Conservation (phyloP, 2,329 filamentous ascomycete genomes). For the Cercospora citrullina region DNA sequence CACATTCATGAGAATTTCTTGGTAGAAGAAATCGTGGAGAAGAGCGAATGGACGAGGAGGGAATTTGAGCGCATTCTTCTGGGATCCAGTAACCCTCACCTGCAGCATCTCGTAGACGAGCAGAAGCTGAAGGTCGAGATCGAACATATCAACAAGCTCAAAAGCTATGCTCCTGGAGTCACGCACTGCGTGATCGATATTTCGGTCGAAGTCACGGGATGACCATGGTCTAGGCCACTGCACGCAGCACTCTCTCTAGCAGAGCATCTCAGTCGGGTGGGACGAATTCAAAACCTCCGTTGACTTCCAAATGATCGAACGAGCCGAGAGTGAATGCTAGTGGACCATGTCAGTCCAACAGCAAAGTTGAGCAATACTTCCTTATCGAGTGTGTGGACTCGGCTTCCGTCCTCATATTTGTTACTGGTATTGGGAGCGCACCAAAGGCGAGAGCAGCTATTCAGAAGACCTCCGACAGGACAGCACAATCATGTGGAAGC, state of each 20-base stretch:
- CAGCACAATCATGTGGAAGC: not conserved
- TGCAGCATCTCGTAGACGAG: constrained; percentile 10
- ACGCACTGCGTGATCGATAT: constrained; percentile 64
- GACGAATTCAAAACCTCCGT: not conserved
- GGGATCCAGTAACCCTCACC: constrained; percentile 11
- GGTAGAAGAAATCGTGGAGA: constrained; percentile 46
- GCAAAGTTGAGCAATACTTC: not conserved
- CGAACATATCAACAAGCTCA: constrained; percentile 54
- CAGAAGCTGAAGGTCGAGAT: constrained; percentile 26
- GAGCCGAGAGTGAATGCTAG: not conserved
- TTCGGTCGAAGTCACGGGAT: constrained; percentile 5
- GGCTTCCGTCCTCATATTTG: not conserved
- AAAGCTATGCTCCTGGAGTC: constrained; percentile 62
- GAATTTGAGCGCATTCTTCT: constrained; percentile 32
- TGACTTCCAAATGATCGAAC: not conserved
- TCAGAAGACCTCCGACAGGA: not conserved
- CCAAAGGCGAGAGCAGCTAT: not conserved
- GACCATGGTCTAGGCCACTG: not conserved
- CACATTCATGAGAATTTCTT: constrained; percentile 64
- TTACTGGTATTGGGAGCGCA: not conserved
- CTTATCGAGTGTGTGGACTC: not conserved
- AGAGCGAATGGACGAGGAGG: constrained; percentile 45
- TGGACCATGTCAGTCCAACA: not conserved
- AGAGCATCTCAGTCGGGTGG: not conserved
- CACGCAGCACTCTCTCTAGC: not conserved